Conservation (phyloP, 2,329 filamentous ascomycete genomes). For the Dothideomycetidae sp. region DNA sequence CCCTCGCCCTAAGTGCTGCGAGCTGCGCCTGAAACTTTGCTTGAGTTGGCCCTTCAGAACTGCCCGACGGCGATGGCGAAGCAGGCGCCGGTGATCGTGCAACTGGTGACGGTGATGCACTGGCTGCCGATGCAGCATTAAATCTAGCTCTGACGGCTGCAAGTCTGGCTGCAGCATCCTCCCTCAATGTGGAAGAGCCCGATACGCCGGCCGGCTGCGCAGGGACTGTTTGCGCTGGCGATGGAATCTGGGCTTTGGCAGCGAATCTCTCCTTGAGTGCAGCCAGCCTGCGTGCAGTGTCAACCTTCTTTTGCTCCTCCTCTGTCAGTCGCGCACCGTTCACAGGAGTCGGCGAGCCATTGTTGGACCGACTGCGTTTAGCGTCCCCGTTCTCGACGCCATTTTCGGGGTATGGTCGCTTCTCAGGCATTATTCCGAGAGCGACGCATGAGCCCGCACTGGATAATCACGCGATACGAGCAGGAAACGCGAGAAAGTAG, state of each 20-base stretch:
- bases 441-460: too few relatives aligned
- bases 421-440: conserved; percentile 32
- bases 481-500: too few relatives aligned
- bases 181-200: conserved; percentile 1
- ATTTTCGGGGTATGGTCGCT: conserved; percentile 27
- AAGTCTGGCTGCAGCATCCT: conserved; percentile 10
- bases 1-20: conserved; percentile 19
- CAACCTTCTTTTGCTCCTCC: conserved; percentile 21
- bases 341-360: conserved; percentile 22
- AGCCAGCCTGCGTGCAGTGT: conserved; percentile 22
- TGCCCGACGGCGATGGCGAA: conserved; percentile 12
- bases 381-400: conserved; percentile 24
- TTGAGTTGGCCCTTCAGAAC: conserved; percentile 16
- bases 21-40: conserved; percentile 21
- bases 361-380: conserved; percentile 28
- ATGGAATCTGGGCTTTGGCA: conserved; percentile 15
- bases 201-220: conserved; percentile 9
- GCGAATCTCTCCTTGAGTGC: conserved; percentile 23
- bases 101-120: conserved; percentile 9
- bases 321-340: conserved; percentile 14
- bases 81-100: conserved; percentile 10
- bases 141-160: conserved; percentile 12
- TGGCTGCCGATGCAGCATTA: conserved; percentile 5
- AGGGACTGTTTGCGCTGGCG: conserved; percentile 11
- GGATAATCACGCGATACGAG: too few relatives aligned